Evolutionary conservation across 176 grass and related monocot genomes (phyloP).

Genomic region (Puccinellia tenuiflora): DNA sequence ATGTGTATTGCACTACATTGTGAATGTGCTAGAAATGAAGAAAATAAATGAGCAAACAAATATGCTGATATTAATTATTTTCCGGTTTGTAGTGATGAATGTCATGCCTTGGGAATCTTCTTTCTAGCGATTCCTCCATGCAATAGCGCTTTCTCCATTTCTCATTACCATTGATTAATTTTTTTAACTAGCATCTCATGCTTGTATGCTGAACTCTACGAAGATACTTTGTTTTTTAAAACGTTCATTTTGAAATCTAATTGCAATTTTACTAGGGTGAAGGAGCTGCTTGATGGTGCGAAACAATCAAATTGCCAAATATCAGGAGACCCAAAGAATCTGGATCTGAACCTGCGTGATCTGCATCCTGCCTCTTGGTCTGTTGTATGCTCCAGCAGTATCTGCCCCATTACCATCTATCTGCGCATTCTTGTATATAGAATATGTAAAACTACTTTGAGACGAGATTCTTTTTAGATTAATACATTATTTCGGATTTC

Average conservation of each 20-base stretch:
- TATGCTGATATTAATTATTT: too few relatives aligned
- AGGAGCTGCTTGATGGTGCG: conserved; percentile 46
- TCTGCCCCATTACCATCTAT: neutral
- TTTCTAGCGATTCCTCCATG: too few relatives aligned
- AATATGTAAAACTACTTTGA: neutral
- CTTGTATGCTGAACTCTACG: neutral
- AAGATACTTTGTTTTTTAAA: conserved; percentile 1
- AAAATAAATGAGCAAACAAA: too few relatives aligned
- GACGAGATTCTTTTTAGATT: conserved; percentile 6
- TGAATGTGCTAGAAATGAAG: too few relatives aligned
- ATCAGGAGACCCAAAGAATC: conserved; percentile 46
- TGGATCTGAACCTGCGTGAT: conserved; percentile 51
- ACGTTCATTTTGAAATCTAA: conserved; percentile 20
- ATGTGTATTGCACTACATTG: too few relatives aligned
- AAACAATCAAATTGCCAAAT: conserved; percentile 37
- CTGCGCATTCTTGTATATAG: conserved; percentile 9
- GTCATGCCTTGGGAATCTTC: too few relatives aligned
- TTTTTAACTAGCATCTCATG: too few relatives aligned
- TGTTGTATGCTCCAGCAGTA: conserved; percentile 26
- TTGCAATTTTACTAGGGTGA: conserved; percentile 53
- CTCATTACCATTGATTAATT: too few relatives aligned
- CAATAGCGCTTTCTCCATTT: too few relatives aligned
- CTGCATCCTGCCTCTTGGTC: conserved; percentile 89
- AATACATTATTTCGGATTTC: conserved; percentile 9
- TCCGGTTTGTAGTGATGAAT: too few relatives aligned